Evolutionary conservation across 2,329 filamentous ascomycete species (phyloP).

Genomic region (Aspergillus fructus): DNA sequence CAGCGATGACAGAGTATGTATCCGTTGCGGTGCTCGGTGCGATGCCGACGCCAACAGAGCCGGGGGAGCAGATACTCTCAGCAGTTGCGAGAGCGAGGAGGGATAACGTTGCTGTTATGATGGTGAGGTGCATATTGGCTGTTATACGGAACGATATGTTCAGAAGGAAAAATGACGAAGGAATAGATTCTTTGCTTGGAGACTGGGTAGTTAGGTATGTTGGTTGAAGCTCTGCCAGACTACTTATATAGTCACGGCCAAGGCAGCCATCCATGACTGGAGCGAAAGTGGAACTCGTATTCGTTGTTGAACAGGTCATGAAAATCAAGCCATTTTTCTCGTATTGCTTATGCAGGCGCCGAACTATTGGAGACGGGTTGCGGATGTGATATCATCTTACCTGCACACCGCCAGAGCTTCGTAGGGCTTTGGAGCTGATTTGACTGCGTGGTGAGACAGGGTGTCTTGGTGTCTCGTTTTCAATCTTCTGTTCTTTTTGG

Average conservation of each 20-base stretch:
- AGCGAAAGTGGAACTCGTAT: background rate
- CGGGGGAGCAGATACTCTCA: background rate
- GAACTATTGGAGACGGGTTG: background rate
- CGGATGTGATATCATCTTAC: background rate
- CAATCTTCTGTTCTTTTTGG: background rate
- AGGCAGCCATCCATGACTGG: background rate
- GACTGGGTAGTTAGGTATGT: too few species aligned
- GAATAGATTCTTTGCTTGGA: too few species aligned
- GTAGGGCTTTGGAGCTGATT: background rate
- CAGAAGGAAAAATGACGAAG: background rate
- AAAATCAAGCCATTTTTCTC: background rate
- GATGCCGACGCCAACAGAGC: background rate
- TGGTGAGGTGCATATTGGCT: background rate
- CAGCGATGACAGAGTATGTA: background rate
- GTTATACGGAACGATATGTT: background rate
- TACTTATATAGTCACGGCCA: background rate
- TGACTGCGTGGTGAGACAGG: background rate
- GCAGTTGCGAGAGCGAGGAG: background rate
- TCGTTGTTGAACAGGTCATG: background rate
- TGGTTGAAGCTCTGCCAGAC: too few species aligned
- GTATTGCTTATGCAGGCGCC: background rate
- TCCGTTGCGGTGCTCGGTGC: background rate
- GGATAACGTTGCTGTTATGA: background rate
- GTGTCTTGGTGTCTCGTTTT: background rate
- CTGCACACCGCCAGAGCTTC: background rate